Conservation (phyloP, 495 filamentous ascomycete species). For the Penicillium manginii region DNA sequence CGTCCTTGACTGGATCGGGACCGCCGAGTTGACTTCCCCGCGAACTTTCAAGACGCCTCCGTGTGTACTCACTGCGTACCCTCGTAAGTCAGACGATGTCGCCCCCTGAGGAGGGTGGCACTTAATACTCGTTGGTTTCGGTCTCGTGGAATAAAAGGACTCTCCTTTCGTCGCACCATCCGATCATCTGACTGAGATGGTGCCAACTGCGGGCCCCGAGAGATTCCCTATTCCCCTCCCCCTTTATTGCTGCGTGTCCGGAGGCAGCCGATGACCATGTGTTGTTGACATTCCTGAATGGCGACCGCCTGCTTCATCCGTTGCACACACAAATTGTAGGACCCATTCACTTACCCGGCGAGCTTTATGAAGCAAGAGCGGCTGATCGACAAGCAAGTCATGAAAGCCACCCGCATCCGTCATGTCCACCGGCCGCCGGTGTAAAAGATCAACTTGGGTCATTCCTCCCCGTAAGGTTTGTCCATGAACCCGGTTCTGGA, state of each 20-base stretch:
- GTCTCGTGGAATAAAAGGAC: constrained; percentile 11
- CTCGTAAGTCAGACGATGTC: constrained; percentile 26
- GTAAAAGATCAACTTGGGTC: constrained; percentile 73
- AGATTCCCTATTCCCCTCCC: not conserved
- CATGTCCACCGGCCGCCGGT: constrained; percentile 47
- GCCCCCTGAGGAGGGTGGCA: constrained; percentile 17
- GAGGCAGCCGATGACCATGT: constrained; percentile 47
- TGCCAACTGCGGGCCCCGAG: constrained; percentile 13
- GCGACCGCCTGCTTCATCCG: constrained; percentile 44
- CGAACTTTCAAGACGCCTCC: constrained; percentile 13
- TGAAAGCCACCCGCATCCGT: constrained; percentile 39
- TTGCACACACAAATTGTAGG: constrained; percentile 65
- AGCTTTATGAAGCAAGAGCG: constrained; percentile 64
- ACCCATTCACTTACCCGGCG: constrained; percentile 75
- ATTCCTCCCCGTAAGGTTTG: constrained; percentile 70
- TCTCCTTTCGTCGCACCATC: constrained; percentile 18
- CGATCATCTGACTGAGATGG: constrained; percentile 15
- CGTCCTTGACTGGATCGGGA: constrained; percentile 20
- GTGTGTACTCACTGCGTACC: constrained; percentile 9
- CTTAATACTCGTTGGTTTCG: constrained; percentile 17
- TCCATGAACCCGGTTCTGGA: constrained; percentile 75
- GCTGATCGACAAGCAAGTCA: constrained; percentile 42
- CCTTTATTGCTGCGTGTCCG: constrained; percentile 52
- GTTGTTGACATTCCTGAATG: constrained; percentile 27
- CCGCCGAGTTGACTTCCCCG: constrained; percentile 22